Evolutionary conservation across 345 rosid species (phyloP).

Genomic region (Salix arbutifolia): DNA sequence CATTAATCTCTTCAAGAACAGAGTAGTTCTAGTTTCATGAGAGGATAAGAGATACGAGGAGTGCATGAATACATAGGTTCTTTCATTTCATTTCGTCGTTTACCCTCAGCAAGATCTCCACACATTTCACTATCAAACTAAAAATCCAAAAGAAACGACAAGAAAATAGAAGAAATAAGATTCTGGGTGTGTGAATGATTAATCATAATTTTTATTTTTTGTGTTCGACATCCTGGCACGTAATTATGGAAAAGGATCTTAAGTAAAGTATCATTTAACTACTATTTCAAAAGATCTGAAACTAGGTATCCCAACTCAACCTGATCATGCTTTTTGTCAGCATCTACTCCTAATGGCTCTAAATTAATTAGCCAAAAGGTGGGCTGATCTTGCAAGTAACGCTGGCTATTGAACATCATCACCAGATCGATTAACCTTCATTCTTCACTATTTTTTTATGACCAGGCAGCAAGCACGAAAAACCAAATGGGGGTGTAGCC

Average conservation of each 20-base stretch:
- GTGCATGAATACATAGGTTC: background rate
- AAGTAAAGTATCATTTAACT: constrained; percentile 11
- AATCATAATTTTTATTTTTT: background rate
- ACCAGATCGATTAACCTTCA: background rate
- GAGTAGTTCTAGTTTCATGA: background rate
- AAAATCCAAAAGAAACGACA: constrained; percentile 38
- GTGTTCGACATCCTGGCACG: constrained; percentile 44
- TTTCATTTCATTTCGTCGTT: constrained; percentile 21
- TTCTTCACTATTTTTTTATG: too few species aligned
- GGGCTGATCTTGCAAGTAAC: constrained; percentile 23
- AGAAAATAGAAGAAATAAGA: constrained; percentile 35
- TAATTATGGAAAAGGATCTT: constrained; percentile 37
- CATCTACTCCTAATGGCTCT: constrained; percentile 4
- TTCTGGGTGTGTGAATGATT: constrained; percentile 18
- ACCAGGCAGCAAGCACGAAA: constrained; percentile 11
- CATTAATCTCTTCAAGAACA: background rate
- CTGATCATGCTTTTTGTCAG: constrained; percentile 24
- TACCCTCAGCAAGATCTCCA: constrained; percentile 11
- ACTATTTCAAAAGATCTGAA: constrained; percentile 7
- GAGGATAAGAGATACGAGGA: constrained; percentile 33
- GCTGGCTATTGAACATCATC: constrained; percentile 2
- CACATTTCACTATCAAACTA: constrained; percentile 23
- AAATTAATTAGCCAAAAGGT: constrained; percentile 13
- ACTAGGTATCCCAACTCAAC: constrained; percentile 29
- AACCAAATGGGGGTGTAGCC: constrained; percentile 3